Evolutionary conservation across 2,329 filamentous ascomycete genomes (phyloP), one percentile per base, ranked within the genome.

Genomic region (Colletotrichum sansevieriae): DNA sequence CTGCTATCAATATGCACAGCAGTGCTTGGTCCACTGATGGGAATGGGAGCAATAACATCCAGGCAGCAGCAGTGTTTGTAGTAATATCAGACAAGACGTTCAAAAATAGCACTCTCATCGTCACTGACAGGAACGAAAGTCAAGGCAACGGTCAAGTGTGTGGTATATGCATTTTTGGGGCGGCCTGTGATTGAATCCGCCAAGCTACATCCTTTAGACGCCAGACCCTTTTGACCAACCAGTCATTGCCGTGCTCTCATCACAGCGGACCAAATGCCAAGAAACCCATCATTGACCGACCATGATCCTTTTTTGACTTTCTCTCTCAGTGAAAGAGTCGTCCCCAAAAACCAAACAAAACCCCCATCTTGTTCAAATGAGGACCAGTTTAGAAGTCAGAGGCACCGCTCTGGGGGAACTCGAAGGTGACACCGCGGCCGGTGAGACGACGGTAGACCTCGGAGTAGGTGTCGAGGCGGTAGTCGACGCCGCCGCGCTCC

Each of bases 371-470:
- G 58, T 69, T 35, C 18, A 35, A 62, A 11, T 20, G 46, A 61
- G 44, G 4, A 22, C 22, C 18, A 10, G 44, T 52, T 51, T 96
- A 97, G 87, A 92, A 97, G 82, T 97, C 95, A 76, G 89, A 78
- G 79, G 87, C 83, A 80, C 87, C 87, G 81, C 88, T 88, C 88
- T 97, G 92, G 79, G 96, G 96, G 91, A 99, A 99, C 91, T 99
- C 96, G 82, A 99, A 99, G 85, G 91, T 90, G 83, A 98, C 96
- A 82, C 90, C 90, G 86, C 97, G 96, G 85, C 96, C 96, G 73
- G 96, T 99, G 82, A 99, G 88, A 80, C 94, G 92, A 85, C 94
- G 94, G 93, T 99, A 99, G 83, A 99, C 96, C 91, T 99, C 96
- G 75, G 94, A 93, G 90, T 99, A 99, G 83, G 95, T 98, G 87